These are phyloP conservation scores for Aureoboletus auriporus DNA, from an alignment of 768 basidiomycete genomes.

Conservation along the genomic window DNA sequence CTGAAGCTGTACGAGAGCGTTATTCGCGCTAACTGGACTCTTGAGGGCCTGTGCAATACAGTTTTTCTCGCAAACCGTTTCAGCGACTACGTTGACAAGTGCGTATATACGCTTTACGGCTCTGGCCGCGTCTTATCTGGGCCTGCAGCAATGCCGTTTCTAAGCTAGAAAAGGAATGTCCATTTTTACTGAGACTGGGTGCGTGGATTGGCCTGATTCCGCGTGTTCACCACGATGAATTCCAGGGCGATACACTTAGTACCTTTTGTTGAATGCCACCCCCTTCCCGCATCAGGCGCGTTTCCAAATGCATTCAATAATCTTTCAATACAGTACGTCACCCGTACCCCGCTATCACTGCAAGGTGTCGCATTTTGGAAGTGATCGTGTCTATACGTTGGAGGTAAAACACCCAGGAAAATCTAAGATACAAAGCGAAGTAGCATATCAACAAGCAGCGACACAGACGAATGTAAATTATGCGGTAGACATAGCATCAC, in stretches of 20 bases:
- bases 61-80: conserved; percentile 66
- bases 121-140: conserved; percentile 5
- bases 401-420: neutral
- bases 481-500: conserved; percentile 30
- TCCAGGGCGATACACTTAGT: conserved; percentile 38
- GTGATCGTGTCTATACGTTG: neutral
- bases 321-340: conserved; percentile 53
- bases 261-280: conserved; percentile 42
- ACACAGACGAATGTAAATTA: conserved; percentile 23
- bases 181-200: conserved; percentile 55
- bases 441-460: conserved; percentile 26
- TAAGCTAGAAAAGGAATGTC: conserved; percentile 47
- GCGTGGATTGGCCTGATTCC: conserved; percentile 19
- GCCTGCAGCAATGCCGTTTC: conserved; percentile 46
- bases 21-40: conserved; percentile 58
- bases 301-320: conserved; percentile 69
- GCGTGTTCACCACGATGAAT: too few relatives aligned
- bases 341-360: conserved; percentile 14
- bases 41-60: conserved; percentile 40
- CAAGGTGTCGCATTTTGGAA: conserved; percentile 27
- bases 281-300: conserved; percentile 45
- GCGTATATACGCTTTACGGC: conserved; percentile 13
- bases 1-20: conserved; percentile 64
- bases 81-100: conserved; percentile 67
- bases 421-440: conserved; percentile 27